These are phyloP conservation scores for Elsinoe fawcettii DNA, from an alignment of 2,329 filamentous ascomycete genomes.

Conservation along the genomic window DNA sequence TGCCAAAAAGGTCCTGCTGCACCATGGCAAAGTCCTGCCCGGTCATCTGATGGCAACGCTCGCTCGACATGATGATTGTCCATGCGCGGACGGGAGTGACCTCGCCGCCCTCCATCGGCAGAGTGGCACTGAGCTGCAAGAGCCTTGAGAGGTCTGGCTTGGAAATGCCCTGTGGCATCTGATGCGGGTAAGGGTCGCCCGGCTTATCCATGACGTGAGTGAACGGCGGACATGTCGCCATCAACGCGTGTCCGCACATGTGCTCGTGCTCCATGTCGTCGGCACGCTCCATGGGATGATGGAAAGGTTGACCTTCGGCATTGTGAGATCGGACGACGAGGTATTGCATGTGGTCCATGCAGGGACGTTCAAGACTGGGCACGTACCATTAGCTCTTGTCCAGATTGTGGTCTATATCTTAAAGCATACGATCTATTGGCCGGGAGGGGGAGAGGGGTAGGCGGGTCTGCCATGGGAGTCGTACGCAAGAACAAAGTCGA, in stretches of 20 bases:
- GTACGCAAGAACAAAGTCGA: slow-evolving; percentile 89
- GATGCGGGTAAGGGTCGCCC: slow-evolving; percentile 52
- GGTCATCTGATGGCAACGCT: slow-evolving; percentile 58
- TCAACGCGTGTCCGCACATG: slow-evolving; percentile 70
- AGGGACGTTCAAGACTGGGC: slow-evolving; percentile 78
- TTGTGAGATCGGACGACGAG: slow-evolving; percentile 55
- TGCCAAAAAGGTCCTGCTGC: slow-evolving; percentile 64
- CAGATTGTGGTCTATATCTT: slow-evolving; percentile 1
- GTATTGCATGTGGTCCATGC: slow-evolving; percentile 83
- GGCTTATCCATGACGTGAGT: slow-evolving; percentile 50
- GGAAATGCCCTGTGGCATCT: slow-evolving; percentile 66
- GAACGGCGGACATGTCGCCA: slow-evolving; percentile 81
- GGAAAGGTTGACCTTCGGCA: slow-evolving; percentile 30
- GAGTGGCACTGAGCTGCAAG: slow-evolving; percentile 71
- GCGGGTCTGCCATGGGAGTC: slow-evolving; percentile 35
- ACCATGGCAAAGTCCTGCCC: slow-evolving; percentile 62
- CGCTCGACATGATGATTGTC: slow-evolving; percentile 68
- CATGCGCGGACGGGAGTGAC: slow-evolving; percentile 96
- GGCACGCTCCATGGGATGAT: slow-evolving; percentile 34
- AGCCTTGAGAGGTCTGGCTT: slow-evolving; percentile 72
- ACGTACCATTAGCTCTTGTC: slow-evolving; percentile 10
- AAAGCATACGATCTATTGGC: slow-evolving; percentile 33
- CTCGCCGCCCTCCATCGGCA: slow-evolving; percentile 72
- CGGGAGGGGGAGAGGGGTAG: slow-evolving; percentile 58
- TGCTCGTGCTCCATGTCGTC: slow-evolving; percentile 56